Evolutionary conservation across 2,329 filamentous ascomycete species (phyloP), one percentile per base, ranked within the genome.

Genomic region (Trichoderma atroviride): DNA sequence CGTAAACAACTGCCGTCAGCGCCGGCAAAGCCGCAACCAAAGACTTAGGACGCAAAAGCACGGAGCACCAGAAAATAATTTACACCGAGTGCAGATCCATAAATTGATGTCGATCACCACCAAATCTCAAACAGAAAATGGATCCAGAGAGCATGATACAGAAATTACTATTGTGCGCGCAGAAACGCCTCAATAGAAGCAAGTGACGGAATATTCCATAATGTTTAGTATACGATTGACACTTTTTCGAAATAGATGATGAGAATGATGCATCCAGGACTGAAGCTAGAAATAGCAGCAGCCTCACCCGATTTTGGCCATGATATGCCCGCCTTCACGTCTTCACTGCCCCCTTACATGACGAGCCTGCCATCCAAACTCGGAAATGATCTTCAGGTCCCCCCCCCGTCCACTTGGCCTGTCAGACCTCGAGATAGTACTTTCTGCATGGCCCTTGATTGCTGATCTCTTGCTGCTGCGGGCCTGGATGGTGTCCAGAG

Each of bases 371-470:
- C 4, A 37, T 47, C 60, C 60, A 14, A 35, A 19, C 29, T 13
- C 19, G 60, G 60, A 7, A 63, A 63, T 24, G 60, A 63, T 63
- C 47, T 63, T 63, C 60, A 63, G 60, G 60, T 31, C 60, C 60
- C 60, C 47, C 60, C 60, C 60, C 27, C 27, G 27, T 27, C 27
- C 4, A 27, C 27, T 27, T 27, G 27, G 29, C 60, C 60, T 63
- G 60, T 63, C 60, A 63, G 60, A 35, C 60, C 22, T 53, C 33
- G 40, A 53, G 60, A 52, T 53, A 27, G 33, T 5, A 35, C 5
- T 6, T 27, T 63, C 29, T 37, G 19, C 60, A 29, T 63, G n/a
- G 55, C 37, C 60, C 60, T 52, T 63, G 19, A 63, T 35, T 35
- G 60, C 47, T 63, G 47, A 63, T 63, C 60, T 63, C 47, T 43